These are phyloP conservation scores for Penicillium sp. DNA, from an alignment of 2,329 filamentous ascomycete genomes.

Conservation along the genomic window DNA sequence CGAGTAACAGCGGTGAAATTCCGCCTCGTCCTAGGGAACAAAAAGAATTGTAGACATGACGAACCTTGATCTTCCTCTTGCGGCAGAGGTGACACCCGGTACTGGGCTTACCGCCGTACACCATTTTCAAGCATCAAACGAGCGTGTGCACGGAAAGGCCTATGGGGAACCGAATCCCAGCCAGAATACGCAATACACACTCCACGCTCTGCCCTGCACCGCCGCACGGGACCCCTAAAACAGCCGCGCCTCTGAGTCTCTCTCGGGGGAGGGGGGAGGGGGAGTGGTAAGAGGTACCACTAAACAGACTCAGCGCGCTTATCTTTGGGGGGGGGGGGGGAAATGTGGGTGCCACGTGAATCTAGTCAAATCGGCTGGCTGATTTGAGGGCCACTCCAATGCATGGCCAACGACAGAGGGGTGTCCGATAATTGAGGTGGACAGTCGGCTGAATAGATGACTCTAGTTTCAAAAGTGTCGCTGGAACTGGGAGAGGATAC, in stretches of 20 bases:
- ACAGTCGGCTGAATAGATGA: too few relatives aligned
- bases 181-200: neutral
- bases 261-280: too few relatives aligned
- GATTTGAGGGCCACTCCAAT: too few relatives aligned
- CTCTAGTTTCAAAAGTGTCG: too few relatives aligned
- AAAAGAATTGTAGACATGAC: conserved; percentile 1
- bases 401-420: too few relatives aligned
- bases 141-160: neutral
- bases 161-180: neutral
- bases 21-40: neutral
- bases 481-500: too few relatives aligned
- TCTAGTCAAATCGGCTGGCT: too few relatives aligned
- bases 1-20: neutral
- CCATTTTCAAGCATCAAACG: conserved; percentile 25
- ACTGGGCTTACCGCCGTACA: conserved; percentile 37
- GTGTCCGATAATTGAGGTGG: too few relatives aligned
- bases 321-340: too few relatives aligned
- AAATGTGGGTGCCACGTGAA: too few relatives aligned
- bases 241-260: neutral
- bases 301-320: neutral
- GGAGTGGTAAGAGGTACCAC: too few relatives aligned
- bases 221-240: neutral
- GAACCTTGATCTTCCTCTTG: conserved; percentile 38
- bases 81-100: conserved; percentile 37
- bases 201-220: neutral